Percentiles rank a stretch among this genome's conserved stretches.
Evolutionary conservation across 257 asterid species (phyloP).

Genomic region (Haberlea rhodopensis): DNA sequence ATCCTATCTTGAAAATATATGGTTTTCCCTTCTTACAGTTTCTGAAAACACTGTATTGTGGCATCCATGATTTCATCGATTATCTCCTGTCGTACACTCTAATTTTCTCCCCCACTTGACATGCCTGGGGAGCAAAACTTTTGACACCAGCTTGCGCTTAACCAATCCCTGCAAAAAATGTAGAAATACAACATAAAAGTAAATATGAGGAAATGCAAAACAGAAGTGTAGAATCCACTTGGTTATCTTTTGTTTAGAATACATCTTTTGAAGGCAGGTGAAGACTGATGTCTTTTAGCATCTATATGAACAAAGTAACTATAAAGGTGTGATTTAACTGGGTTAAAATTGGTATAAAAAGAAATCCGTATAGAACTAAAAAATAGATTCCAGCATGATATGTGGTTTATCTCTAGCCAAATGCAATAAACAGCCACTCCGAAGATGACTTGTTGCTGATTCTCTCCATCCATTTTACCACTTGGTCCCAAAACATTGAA

Average conservation of each 20-base stretch:
- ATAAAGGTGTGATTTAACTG: not conserved
- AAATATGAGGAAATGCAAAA: slow-evolving; percentile 13
- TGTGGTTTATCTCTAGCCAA: not conserved
- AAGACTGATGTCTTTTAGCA: not conserved
- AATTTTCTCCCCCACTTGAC: slow-evolving; percentile 64
- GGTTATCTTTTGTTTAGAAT: slow-evolving; percentile 1
- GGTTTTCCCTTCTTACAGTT: slow-evolving; percentile 33
- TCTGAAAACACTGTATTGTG: slow-evolving; percentile 45
- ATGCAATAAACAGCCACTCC: not conserved
- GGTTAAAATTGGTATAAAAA: not conserved
- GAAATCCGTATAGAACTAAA: not conserved
- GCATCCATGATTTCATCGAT: slow-evolving; percentile 57
- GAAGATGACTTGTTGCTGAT: not conserved
- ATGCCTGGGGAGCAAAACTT: slow-evolving; percentile 63
- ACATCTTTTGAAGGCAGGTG: not conserved
- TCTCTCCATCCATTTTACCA: not conserved
- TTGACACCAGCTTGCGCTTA: slow-evolving; percentile 61
- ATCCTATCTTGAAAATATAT: slow-evolving; percentile 36
- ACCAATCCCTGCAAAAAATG: slow-evolving; percentile 61
- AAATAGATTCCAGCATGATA: not conserved
- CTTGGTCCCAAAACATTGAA: not conserved
- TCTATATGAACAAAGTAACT: not conserved
- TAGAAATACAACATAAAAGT: slow-evolving; percentile 16
- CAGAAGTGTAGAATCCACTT: slow-evolving; percentile 12
- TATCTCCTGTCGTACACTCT: slow-evolving; percentile 32